Percentiles rank a stretch among this genome's conserved stretches.
These are phyloP conservation scores for Fusarium aywerte DNA, from an alignment of 2,329 filamentous ascomycete species.

Conservation along the genomic window DNA sequence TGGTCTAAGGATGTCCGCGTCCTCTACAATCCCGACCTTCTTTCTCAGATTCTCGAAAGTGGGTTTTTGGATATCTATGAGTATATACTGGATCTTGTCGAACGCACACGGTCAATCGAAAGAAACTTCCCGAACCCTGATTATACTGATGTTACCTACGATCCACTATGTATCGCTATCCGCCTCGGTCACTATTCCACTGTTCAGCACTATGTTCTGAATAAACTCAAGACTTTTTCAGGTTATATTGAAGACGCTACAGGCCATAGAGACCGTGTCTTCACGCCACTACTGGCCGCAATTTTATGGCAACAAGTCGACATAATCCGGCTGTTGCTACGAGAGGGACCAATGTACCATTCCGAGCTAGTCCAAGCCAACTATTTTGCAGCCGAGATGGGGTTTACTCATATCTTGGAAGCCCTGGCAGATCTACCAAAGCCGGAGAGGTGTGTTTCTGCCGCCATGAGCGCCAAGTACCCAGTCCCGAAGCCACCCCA, in stretches of 20 bases:
- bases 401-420: constrained; percentile 31
- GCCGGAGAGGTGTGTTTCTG: constrained; percentile 2
- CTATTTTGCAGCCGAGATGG: constrained; percentile 35
- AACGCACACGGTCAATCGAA: constrained; percentile 37
- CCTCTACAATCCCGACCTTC: constrained; percentile 37
- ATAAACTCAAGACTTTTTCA: constrained; percentile 36
- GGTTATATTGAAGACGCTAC: constrained; percentile 35
- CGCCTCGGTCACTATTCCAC: constrained; percentile 40
- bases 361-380: constrained; percentile 37
- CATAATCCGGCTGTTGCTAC: constrained; percentile 40
- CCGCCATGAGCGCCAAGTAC: constrained; percentile 18
- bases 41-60: constrained; percentile 43
- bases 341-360: constrained; percentile 31
- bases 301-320: constrained; percentile 44
- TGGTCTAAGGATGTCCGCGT: constrained; percentile 44
- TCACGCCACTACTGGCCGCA: constrained; percentile 47
- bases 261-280: constrained; percentile 21
- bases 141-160: constrained; percentile 44
- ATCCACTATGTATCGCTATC: constrained; percentile 47
- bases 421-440: constrained; percentile 21
- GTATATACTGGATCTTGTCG: constrained; percentile 45
- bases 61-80: constrained; percentile 43
- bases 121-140: constrained; percentile 17
- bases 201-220: constrained; percentile 26
- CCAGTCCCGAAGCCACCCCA: constrained; percentile 7